Conservation (phyloP, 306 rosid genomes). For the Elaeagnus macrophylla region DNA sequence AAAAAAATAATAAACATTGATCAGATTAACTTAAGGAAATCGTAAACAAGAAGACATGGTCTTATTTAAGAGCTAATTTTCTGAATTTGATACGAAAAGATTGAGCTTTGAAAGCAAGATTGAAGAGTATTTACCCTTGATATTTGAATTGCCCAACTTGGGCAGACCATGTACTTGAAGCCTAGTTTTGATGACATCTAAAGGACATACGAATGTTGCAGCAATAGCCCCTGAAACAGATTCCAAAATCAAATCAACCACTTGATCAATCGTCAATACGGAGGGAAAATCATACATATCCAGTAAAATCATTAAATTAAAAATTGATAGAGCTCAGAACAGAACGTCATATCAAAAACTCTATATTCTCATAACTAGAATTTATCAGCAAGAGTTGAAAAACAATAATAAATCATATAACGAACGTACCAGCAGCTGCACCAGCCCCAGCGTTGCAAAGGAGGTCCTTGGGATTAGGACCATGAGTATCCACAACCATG, state of each 20-base stretch:
- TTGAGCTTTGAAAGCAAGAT: not conserved
- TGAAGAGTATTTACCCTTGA: slow-evolving; percentile 36
- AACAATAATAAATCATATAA: not conserved
- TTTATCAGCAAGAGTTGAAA: not conserved
- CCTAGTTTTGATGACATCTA: slow-evolving; percentile 86
- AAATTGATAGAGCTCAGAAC: no score
- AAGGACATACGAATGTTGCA: slow-evolving; percentile 79
- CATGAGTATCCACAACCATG: slow-evolving; percentile 37
- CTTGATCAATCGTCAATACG: not conserved
- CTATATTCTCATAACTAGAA: not conserved
- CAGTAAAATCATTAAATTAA: not conserved
- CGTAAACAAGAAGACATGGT: not conserved
- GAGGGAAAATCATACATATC: not conserved
- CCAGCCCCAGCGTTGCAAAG: slow-evolving; percentile 66
- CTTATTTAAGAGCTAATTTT: not conserved
- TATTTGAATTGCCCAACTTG: slow-evolving; percentile 28
- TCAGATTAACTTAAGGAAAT: not conserved
- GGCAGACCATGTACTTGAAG: slow-evolving; percentile 74
- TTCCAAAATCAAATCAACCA: not conserved
- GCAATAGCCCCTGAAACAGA: slow-evolving; percentile 52
- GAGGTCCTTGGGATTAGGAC: slow-evolving; percentile 40
- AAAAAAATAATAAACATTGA: no score
- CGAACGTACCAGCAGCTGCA: slow-evolving; percentile 57
- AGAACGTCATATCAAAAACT: not conserved
- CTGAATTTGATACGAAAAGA: not conserved